These are phyloP conservation scores for Apiotrichum montevideense DNA, from an alignment of 1,284 basidiomycete species.

Conservation along the genomic window DNA sequence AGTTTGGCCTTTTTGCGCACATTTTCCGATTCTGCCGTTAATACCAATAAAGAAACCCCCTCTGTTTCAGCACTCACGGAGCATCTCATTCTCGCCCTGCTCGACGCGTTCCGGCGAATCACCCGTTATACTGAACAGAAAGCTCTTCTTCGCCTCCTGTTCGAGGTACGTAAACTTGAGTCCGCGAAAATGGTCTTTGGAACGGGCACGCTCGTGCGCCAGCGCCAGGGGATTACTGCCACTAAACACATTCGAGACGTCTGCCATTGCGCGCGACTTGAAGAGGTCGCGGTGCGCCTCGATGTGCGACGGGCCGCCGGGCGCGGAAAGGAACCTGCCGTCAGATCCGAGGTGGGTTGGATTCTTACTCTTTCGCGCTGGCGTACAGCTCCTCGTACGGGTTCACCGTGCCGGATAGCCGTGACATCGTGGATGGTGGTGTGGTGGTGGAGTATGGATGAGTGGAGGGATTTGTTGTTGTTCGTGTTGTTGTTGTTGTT, in stretches of 20 bases:
- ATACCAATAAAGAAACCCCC: not conserved
- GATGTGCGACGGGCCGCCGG: slow-evolving; percentile 21
- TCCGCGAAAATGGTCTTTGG: slow-evolving; percentile 62
- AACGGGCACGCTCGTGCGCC: slow-evolving; percentile 34
- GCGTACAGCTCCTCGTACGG: slow-evolving; percentile 8
- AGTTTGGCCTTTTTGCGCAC: slow-evolving; percentile 62
- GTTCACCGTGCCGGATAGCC: slow-evolving; percentile 1
- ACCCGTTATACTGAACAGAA: slow-evolving; percentile 72
- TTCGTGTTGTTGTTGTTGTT: slow-evolving; percentile 5
- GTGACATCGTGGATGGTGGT: not conserved
- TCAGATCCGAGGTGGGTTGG: not conserved
- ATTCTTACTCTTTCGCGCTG: not conserved
- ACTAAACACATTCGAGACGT: slow-evolving; percentile 25
- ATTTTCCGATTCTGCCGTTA: slow-evolving; percentile 53
- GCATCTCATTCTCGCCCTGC: slow-evolving; percentile 63
- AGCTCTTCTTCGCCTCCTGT: slow-evolving; percentile 78
- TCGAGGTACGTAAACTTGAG: slow-evolving; percentile 80
- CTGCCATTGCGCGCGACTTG: slow-evolving; percentile 27
- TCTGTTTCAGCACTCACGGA: slow-evolving; percentile 27
- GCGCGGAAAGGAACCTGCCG: not conserved
- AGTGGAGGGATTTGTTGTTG: too few species aligned
- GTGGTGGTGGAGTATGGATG: not conserved
- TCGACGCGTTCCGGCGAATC: slow-evolving; percentile 67
- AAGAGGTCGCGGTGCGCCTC: slow-evolving; percentile 28
- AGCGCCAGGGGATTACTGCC: slow-evolving; percentile 37